Conservation (phyloP, 768 basidiomycete genomes). For the Lentinula boryana region DNA sequence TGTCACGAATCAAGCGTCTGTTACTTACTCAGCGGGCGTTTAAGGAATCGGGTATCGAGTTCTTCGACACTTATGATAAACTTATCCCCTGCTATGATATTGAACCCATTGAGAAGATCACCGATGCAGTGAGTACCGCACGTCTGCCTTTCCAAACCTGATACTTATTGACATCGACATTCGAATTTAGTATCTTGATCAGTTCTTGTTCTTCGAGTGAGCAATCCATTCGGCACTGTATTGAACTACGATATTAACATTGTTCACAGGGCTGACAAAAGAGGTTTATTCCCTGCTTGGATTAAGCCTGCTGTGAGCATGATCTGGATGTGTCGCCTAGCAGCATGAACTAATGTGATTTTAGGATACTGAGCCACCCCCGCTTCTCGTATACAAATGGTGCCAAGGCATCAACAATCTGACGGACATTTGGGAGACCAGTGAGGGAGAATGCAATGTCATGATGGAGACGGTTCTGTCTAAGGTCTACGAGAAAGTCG, state of each 20-base stretch:
- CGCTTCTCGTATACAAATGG: conserved; percentile 98
- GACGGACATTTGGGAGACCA: conserved; percentile 97
- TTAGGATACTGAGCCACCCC: conserved; percentile 90
- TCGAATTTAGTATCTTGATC: conserved; percentile 73
- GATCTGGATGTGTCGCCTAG: neutral
- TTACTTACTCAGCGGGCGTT: conserved; percentile 96
- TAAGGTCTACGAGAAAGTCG: conserved; percentile 99
- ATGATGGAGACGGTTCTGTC: conserved; percentile 98
- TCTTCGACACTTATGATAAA: conserved; percentile 97
- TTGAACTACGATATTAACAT: conserved; percentile 1
- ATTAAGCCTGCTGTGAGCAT: conserved; percentile 81
- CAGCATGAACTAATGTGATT: conserved; percentile 3
- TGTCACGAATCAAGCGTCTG: conserved; percentile 97
- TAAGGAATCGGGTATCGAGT: conserved; percentile 97
- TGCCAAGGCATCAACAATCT: conserved; percentile 99
- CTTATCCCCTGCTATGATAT: conserved; percentile 99
- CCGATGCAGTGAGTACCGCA: conserved; percentile 70
- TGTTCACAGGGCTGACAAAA: conserved; percentile 73
- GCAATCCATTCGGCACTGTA: conserved; percentile 10
- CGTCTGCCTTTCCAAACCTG: neutral
- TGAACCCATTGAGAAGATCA: conserved; percentile 99
- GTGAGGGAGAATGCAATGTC: conserved; percentile 96
- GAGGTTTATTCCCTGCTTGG: conserved; percentile 97
- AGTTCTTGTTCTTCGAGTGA: conserved; percentile 95
- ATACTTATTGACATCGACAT: conserved; percentile 9